Base-by-base conservation (phyloP, 2,329 filamentous ascomycete species). In the Xylaria digitata region DNA sequence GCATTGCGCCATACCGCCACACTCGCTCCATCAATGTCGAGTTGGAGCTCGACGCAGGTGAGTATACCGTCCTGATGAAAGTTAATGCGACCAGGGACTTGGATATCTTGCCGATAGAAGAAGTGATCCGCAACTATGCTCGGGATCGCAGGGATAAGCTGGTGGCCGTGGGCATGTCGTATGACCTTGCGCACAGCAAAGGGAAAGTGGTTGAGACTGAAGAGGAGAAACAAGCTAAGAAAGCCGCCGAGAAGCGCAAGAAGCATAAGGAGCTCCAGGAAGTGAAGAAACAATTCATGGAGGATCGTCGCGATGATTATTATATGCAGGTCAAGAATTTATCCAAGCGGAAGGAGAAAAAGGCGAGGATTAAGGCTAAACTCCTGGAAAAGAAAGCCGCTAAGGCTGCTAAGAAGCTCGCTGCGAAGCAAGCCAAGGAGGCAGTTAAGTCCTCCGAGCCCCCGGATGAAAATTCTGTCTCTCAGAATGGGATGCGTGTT, bases 1-100 rank as follows among this genome's bases (percentile, higher is more conserved):
- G 83, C 64, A 82, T 86, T 57, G 80, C 80, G 37, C 82, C 83
- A 40, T 84, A 86, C 66, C 79, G 85, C 26, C 92, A 93, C 86
- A 88, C 84, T 23, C 89, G 93, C 6, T 92, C 90, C 0, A 90
- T 94, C 45, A 94, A 90, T 57, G 89, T 92, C 1, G 93, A 96
- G 76, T 83, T 96, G 8, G 84, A 90, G 42, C 86, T 96, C 30
- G 88, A 92, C 21, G 86, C 90, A 0, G 93, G 93, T 11, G 88
- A 86, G 49, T 96, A 96, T 78, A 88, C 87, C 6, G 87, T 96
- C 4, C 83, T 93, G 23, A 86, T 95, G 77, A 93, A 92, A 75
- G 85, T 96, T 65, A 89, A 89, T 7, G 91, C 91, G 1, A 85
- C 84, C 19, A 86, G 90, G n/a, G 76, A 83, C 30, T 80, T 84